Evolutionary conservation across 2,329 filamentous ascomycete species (phyloP).

Genomic region (Dactylonectria macrodidyma): DNA sequence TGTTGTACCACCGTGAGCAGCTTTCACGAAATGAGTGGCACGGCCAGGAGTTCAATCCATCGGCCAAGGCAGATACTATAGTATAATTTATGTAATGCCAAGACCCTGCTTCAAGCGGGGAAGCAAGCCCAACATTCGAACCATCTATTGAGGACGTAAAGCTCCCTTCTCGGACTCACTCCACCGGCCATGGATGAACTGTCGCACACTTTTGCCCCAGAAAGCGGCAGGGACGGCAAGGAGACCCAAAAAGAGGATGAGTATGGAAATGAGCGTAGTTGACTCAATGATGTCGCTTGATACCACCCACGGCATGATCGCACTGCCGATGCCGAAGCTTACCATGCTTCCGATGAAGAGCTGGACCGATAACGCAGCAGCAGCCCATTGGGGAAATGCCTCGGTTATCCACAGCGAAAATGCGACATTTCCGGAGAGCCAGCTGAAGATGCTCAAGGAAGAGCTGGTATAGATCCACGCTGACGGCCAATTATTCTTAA

Average conservation of each 20-base stretch:
- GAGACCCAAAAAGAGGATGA: slow-evolving; percentile 24
- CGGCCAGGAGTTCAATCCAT: too few relatives aligned
- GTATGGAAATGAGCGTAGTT: slow-evolving; percentile 25
- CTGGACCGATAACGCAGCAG: slow-evolving; percentile 32
- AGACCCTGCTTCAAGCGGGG: too few relatives aligned
- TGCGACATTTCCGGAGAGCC: slow-evolving; percentile 33
- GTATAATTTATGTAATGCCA: too few relatives aligned
- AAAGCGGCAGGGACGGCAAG: slow-evolving; percentile 39
- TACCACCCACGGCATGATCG: slow-evolving; percentile 19
- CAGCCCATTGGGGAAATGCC: slow-evolving; percentile 36
- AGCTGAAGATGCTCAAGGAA: slow-evolving; percentile 31
- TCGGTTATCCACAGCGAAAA: slow-evolving; percentile 41
- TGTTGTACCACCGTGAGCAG: too few relatives aligned
- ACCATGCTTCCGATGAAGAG: slow-evolving; percentile 31
- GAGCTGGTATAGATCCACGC: slow-evolving; percentile 31
- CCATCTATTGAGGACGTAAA: slow-evolving; percentile 33
- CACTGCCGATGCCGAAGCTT: slow-evolving; percentile 32
- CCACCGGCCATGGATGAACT: slow-evolving; percentile 41
- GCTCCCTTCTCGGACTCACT: slow-evolving; percentile 38
- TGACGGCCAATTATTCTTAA: slow-evolving; percentile 16
- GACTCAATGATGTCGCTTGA: slow-evolving; percentile 14
- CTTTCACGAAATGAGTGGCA: too few relatives aligned
- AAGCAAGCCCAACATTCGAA: not conserved
- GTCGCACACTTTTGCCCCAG: slow-evolving; percentile 36
- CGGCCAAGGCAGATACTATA: too few relatives aligned